These are phyloP conservation scores for Tylopilus subfusipes DNA, from an alignment of 768 basidiomycete genomes.

Conservation along the genomic window DNA sequence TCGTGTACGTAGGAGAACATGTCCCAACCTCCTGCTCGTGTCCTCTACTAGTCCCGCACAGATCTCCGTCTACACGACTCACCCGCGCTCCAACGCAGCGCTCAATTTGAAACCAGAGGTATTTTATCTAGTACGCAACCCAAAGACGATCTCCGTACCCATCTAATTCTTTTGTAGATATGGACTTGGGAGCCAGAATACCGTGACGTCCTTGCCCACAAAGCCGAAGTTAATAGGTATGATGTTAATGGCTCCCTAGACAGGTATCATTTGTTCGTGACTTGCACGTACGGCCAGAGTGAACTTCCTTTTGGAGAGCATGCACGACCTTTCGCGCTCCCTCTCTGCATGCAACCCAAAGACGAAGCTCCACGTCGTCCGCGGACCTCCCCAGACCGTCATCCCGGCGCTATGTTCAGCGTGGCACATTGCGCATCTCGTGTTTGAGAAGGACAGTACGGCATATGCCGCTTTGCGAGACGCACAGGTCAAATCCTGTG, in stretches of 20 bases:
- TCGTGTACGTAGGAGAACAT: not conserved
- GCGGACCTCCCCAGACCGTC: constrained; percentile 18
- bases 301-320: constrained; percentile 13
- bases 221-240: constrained; percentile 8
- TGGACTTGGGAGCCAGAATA: not conserved
- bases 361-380: constrained; percentile 19
- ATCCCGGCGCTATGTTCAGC: constrained; percentile 8
- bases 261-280: not conserved
- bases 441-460: constrained; percentile 6
- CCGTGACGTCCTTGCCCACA: not conserved
- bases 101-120: not conserved
- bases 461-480: constrained; percentile 1
- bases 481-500: constrained; percentile 4
- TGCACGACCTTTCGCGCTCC: constrained; percentile 8
- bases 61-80: constrained; percentile 16
- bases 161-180: constrained; percentile 3
- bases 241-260: not conserved
- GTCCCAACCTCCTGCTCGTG: not conserved
- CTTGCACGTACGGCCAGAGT: constrained; percentile 6
- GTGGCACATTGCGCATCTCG: constrained; percentile 14
- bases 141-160: not conserved
- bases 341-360: constrained; percentile 10
- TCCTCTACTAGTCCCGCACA: not conserved
- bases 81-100: not conserved
- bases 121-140: constrained; percentile 8